These are phyloP conservation scores for Alternaria atra DNA, from an alignment of 2,329 filamentous ascomycete genomes.

Conservation along the genomic window DNA sequence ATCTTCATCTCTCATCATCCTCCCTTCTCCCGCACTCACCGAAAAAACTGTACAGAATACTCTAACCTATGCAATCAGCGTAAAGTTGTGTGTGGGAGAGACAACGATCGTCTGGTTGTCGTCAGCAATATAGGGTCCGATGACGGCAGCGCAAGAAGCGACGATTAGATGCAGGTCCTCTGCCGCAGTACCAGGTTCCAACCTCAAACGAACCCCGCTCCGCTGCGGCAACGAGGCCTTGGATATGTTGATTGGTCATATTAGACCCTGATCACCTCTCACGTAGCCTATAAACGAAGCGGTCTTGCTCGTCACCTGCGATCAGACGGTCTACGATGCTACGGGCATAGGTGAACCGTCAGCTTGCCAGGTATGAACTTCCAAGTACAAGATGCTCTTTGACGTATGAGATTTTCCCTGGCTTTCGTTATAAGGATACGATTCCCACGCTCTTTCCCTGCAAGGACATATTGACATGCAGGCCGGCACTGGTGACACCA, in stretches of 20 bases:
- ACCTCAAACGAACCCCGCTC: constrained; percentile 9
- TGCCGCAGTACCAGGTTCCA: not conserved
- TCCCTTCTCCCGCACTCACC: not conserved
- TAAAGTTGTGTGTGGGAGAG: not conserved
- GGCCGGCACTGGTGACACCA: not conserved
- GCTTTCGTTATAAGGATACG: not conserved
- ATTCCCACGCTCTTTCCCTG: not conserved
- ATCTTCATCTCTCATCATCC: not conserved
- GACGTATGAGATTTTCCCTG: not conserved
- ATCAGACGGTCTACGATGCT: not conserved
- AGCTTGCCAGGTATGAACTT: not conserved
- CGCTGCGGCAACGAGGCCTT: not conserved
- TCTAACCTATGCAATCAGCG: not conserved
- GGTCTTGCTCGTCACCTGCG: not conserved
- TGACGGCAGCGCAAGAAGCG: constrained; percentile 3
- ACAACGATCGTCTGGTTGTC: not conserved
- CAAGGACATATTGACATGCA: constrained; percentile 1
- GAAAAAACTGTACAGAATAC: not conserved
- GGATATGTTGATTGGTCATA: not conserved
- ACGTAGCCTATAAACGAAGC: not conserved
- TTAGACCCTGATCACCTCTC: not conserved
- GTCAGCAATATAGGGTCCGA: not conserved
- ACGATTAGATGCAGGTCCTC: constrained; percentile 8
- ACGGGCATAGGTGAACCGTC: not conserved
- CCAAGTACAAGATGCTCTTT: not conserved